Evolutionary conservation across 2,329 filamentous ascomycete species (phyloP), one percentile per base, ranked within the genome.

Genomic region (Aspergillus calidoustus): DNA sequence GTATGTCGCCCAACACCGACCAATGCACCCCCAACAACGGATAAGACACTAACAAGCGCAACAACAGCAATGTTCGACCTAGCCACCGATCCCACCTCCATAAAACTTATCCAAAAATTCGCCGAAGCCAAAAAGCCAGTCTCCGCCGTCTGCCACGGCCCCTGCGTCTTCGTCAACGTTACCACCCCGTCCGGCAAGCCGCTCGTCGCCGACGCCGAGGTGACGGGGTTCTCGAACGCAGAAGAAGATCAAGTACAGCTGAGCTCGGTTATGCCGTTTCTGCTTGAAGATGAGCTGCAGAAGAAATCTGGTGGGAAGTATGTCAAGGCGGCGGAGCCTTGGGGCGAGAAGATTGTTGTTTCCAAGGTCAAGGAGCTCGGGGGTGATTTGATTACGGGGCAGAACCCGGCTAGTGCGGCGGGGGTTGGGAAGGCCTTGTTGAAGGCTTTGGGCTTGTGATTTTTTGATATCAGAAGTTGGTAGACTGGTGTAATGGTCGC

Each of bases 31-130:
- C n/a, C n/a, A n/a, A n/a, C n/a, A n/a, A n/a, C n/a, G n/a, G 28
- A 43, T 17, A 8, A 7, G 30, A 44, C 0, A 22, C 43, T 38
- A 22, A 49, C 19, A n/a, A 28, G 2, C 7, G 4, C 22, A 11
- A 25, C 19, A 41, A 46, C 30, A 78, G 76, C 81, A 30, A 84
- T 84, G 80, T 84, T 82, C 71, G 82, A 84, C 64, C 80, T 84
- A n/a, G 76, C 76, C 41, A 72, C 70, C 49, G 76, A 82, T 63
- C 54, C 72, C 1, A 74, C 69, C 28, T 81, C 79, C 13, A 76
- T 82, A 44, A 66, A 76, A 7, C 68, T 84, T 8, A 83, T 84
- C 69, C 71, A 77, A 31, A 72, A 81, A 46, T 84, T 84, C 70
- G 81, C 80, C 56, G 76, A 79, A 7, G 75, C 78, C 1, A 77